Conservation (phyloP, 2,329 filamentous ascomycete genomes). For the Beauveria rudraprayagi region DNA sequence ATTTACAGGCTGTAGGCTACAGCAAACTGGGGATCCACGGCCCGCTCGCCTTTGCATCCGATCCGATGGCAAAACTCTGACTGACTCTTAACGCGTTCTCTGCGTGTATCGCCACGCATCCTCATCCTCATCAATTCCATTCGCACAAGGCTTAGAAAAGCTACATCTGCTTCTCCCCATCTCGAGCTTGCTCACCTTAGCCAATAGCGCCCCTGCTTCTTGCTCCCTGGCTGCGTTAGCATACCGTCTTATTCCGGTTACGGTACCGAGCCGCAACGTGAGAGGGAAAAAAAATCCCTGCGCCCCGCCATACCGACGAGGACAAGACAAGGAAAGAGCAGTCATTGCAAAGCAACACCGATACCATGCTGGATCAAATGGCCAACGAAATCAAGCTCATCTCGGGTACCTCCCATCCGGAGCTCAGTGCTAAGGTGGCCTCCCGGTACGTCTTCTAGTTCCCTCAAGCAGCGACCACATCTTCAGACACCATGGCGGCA, state of each 20-base stretch:
- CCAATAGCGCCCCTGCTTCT: background rate
- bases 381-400: constrained; percentile 47
- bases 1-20: too few species aligned
- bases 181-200: background rate
- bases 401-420: constrained; percentile 40
- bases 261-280: background rate
- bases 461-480: background rate
- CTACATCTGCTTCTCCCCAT: background rate
- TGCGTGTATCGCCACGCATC: constrained; percentile 1
- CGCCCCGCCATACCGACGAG: constrained; percentile 6
- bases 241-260: background rate
- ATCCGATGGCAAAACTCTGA: constrained; percentile 4
- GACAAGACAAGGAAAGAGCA: background rate
- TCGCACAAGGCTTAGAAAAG: background rate
- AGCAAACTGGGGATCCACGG: background rate
- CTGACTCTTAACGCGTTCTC: background rate
- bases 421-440: constrained; percentile 38
- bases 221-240: background rate
- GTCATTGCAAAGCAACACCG: constrained; percentile 5
- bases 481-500: background rate
- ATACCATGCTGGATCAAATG: constrained; percentile 35
- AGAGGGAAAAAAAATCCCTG: constrained; percentile 6
- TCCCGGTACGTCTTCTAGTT: constrained; percentile 28
- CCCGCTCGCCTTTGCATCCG: background rate
- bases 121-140: background rate